phyloP scores from a whole-genome alignment of 768 basidiomycete genomes.

The Macrolepiota albuminosa region DNA sequence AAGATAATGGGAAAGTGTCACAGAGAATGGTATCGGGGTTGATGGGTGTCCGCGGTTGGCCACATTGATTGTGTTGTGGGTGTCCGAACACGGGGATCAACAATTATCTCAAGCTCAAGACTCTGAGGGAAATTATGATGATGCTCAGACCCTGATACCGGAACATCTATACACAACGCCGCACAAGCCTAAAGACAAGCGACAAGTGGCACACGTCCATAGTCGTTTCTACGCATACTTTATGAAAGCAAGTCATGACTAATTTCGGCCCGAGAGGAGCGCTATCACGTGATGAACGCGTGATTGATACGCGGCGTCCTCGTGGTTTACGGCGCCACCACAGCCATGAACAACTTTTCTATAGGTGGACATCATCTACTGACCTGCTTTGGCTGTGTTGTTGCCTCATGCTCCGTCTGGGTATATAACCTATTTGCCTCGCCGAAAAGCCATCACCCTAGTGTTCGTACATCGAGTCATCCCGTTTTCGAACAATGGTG shows the following conservation, averaged over 20 bases:
- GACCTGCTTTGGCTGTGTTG: not conserved
- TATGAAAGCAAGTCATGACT: not conserved
- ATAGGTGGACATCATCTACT: not conserved
- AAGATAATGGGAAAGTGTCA: too few relatives aligned
- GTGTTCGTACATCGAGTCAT: not conserved
- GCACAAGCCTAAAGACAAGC: not conserved
- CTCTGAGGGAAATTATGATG: not conserved
- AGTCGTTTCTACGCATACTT: not conserved
- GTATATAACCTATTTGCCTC: not conserved
- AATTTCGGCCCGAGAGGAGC: not conserved
- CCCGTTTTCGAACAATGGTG: not conserved
- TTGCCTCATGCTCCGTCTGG: not conserved
- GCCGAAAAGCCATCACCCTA: not conserved
- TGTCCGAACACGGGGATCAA: too few relatives aligned
- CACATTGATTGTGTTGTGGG: too few relatives aligned
- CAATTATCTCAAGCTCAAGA: too few relatives aligned
- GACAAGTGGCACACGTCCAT: not conserved
- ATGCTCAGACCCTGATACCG: not conserved
- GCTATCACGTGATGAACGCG: not conserved
- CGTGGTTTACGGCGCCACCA: not conserved
- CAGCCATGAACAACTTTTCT: not conserved
- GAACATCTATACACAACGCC: not conserved
- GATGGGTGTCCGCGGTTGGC: too few relatives aligned
- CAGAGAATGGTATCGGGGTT: too few relatives aligned
- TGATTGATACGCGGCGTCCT: constrained; percentile 1